Evolutionary conservation across 169 alveolate genomes (phyloP).

Genomic region (Theileria luwenshuni): DNA sequence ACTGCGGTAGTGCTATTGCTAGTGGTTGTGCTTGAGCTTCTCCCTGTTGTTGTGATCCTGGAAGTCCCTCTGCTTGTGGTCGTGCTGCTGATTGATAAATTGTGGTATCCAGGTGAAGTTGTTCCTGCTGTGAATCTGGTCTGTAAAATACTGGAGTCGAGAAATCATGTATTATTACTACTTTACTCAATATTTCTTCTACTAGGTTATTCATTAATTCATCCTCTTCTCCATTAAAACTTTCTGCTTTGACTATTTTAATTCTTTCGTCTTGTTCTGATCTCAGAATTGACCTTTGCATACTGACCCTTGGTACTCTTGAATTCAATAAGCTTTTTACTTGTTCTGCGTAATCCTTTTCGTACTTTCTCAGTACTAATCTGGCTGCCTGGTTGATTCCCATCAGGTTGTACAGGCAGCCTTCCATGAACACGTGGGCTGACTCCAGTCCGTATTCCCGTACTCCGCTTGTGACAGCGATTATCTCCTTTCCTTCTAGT

Average conservation of each 20-base stretch:
- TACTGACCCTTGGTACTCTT: slow-evolving; percentile 31
- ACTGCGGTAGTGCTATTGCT: too few relatives aligned
- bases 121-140: too few relatives aligned
- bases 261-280: neutral
- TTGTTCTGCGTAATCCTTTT: slow-evolving; percentile 89
- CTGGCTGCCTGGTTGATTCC: slow-evolving; percentile 99
- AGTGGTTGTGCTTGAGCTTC: too few relatives aligned
- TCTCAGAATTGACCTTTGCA: slow-evolving; percentile 13
- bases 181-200: slow-evolving; percentile 37
- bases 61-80: too few relatives aligned
- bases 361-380: slow-evolving; percentile 99
- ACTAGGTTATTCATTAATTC: slow-evolving; percentile 27
- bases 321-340: slow-evolving; percentile 51
- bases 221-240: neutral
- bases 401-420: slow-evolving; percentile 98
- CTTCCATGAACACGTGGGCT: slow-evolving; percentile 94
- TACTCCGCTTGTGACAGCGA: slow-evolving; percentile 99
- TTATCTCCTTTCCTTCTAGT: too few relatives aligned
- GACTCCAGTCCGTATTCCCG: slow-evolving; percentile 96
- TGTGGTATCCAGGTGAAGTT: too few relatives aligned
- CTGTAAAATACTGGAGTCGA: too few relatives aligned
- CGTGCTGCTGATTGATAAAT: too few relatives aligned
- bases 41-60: slow-evolving; percentile 42
- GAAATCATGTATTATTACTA: too few relatives aligned
- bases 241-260: neutral